Base-by-base conservation (phyloP, 768 basidiomycete genomes). In the Phlebiopsis flavidoalba region DNA sequence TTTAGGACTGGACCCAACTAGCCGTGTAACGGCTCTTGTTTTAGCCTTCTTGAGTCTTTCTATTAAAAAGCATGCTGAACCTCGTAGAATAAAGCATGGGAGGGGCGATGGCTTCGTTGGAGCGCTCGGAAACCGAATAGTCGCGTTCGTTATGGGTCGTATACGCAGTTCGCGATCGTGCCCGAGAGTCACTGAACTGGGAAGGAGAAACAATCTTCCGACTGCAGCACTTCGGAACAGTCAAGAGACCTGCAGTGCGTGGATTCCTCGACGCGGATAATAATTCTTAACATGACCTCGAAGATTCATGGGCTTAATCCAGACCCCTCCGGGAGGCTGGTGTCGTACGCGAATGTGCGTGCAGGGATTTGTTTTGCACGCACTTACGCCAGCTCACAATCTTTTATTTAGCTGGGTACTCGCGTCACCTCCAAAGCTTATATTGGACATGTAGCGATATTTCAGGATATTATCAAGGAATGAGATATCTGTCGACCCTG, bases 71-170 rank as follows among this genome's bases (percentile, higher is more conserved):
- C 40, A 15, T 58, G 46, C 14, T 57, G 57, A 19, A 67, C 72
- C 45, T 68, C 70, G 43, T 79, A 71, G 8, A n/a, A 84, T 40
- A 15, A 80, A n/a, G n/a, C 70, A 12, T 57, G 76, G 3, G 15
- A 8, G 0, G 50, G n/a, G 35, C 0, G 68, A 65, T 1, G n/a
- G 19, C 0, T 60, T n/a, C 58, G 3, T 47, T 64, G 51, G 68
- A 61, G 40, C 0, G 52, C 31, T 50, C 7, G 46, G n/a, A n/a
- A 74, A 68, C 19, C 52, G 24, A 46, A 81, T 71, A 6, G 26
- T 57, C 59, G n/a, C n/a, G 73, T 74, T 43, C 72, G 70, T n/a
- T 1, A 59, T n/a, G 21, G 10, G 45, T 35, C 22, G 60, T 33
- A n/a, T n/a, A n/a, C n/a, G n/a, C n/a, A 4, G 50, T 24, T 26